A percentile compares a stretch with the other conserved stretches of the same genome.
These are phyloP conservation scores for Fagopyrum homotropicum DNA, from an alignment of 148 eudicot species.

Conservation along the genomic window DNA sequence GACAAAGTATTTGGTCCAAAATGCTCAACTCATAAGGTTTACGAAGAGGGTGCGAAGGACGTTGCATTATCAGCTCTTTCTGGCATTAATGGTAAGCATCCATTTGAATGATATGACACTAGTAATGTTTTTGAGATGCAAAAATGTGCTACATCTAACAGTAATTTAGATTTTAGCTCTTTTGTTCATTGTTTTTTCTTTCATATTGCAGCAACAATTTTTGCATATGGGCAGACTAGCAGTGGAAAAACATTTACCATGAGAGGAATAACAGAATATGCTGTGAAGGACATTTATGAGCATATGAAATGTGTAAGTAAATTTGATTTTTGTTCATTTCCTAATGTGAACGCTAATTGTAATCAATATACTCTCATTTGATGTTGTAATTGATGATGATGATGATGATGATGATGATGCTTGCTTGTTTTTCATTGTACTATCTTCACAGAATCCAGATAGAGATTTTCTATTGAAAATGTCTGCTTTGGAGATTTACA, in stretches of 20 bases:
- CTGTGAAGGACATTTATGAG: slow-evolving; percentile 74
- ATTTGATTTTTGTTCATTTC: background rate
- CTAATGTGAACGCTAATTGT: background rate
- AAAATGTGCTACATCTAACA: background rate
- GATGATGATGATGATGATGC: too few species aligned
- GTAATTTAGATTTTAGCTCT: background rate
- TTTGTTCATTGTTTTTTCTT: background rate
- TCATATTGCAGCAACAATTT: slow-evolving; percentile 70
- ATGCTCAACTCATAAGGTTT: slow-evolving; percentile 62
- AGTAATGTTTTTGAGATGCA: background rate
- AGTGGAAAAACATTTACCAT: slow-evolving; percentile 98
- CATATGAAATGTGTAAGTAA: slow-evolving; percentile 67
- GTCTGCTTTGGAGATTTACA: slow-evolving; percentile 90
- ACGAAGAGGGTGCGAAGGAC: slow-evolving; percentile 89
- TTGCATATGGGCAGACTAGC: slow-evolving; percentile 99
- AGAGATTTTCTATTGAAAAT: slow-evolving; percentile 59
- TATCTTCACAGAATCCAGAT: slow-evolving; percentile 46
- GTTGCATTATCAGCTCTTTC: slow-evolving; percentile 91
- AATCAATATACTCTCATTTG: background rate
- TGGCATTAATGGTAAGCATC: slow-evolving; percentile 83
- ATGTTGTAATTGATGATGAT: too few species aligned
- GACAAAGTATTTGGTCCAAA: slow-evolving; percentile 78
- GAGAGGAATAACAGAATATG: slow-evolving; percentile 86
- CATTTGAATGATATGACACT: background rate
- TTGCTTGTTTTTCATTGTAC: background rate